Base-by-base conservation (phyloP, 371 early-diverging fungal genomes). In the Dichotomocladium elegans region DNA sequence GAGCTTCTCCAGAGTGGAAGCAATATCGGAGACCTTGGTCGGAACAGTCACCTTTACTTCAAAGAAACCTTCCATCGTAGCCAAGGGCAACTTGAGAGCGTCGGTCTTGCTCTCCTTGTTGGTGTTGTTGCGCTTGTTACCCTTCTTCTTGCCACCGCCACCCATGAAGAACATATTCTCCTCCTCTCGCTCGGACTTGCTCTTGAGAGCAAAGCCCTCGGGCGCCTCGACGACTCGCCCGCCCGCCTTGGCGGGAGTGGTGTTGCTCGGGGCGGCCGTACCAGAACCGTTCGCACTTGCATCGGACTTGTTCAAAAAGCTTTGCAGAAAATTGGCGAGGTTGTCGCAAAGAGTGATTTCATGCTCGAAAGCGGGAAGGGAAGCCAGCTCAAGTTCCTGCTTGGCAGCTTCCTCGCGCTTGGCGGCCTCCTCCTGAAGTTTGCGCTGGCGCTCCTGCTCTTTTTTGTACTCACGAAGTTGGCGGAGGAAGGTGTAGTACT, bases 321-420 rank as follows among this genome's bases (percentile, higher is more conserved):
- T 60, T 61, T 78, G 69, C 57, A 95, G 80, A 64, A 88, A 90
- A 40, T 73, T 66, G 61, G 92, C 77, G 33, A 95, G 75, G 51
- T 81, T 82, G 52, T 88, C 87, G 74, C 93, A 93, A 35, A 77
- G 77, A 58, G 72, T 66, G 57, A 97, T 93, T 66, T 97, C 97
- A 55, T 78, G 79, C 51, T 81, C 75, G 72, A 85, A 95, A 8
- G 97, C 96, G 29, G 95, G 95, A 47, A 91, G 69, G 50, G 92
- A 88, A 25, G 95, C 96, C 45, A 83, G 69, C 61, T 95, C 95
- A 24, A 85, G 82, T 68, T 91, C 92, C 58, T 82, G 72, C 53
- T 80, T 70, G 12, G 89, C 88, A 26, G 79, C 69, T 46, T 80
- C 80, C 55, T 82, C 72, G 26, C 72, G 74, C 45, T 84, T 70